Base-by-base conservation (phyloP, 768 basidiomycete species). In the Amanita polypyramis region DNA sequence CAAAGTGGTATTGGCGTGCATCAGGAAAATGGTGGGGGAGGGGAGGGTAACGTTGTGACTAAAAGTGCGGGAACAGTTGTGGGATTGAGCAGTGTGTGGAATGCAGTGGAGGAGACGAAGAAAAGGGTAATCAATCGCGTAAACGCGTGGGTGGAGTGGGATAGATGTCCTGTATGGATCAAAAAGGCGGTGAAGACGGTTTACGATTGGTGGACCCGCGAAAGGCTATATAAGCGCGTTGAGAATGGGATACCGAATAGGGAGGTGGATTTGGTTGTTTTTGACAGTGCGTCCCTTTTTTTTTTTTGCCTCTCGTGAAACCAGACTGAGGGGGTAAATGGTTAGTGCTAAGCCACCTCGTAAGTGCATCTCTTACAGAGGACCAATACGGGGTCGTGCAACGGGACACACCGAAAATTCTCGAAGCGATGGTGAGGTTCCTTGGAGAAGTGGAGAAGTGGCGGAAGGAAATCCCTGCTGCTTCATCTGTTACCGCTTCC, bases 381-480 rank as follows among this genome's bases (percentile, higher is more conserved):
- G 90, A 94, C 64, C 72, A 74, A 15, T 91, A 82, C 57, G 90
- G 90, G 17, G 76, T 82, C 29, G 86, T 91, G 10, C 91, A 93
- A 60, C 72, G 85, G 9, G 91, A 93, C 58, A 86, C 90, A 15
- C 84, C 89, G 0, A 80, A 77, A 51, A 79, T 90, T 23, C 61
- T 94, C 2, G 90, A 94, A 60, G 83, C 84, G 0, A 66, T 92
- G 53, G 59, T 85, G 10, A 73, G 74, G 0, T 85, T 82, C 66
- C 70, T 89, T 15, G 59, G 62, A 1, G 83, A 77, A 1, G 62
- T 90, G 15, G 88, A 91, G 54, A 72, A 73, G 25, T 82, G 82
- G 50, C 75, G 79, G 47, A 59, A 55, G 1, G 77, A 82, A 55
- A 60, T 89, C 23, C 64, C 62, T 46, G 62, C 67, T 2, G 64